Evolutionary conservation across 352 stramenopile species (phyloP).

Genomic region (Pythium guiyangense): DNA sequence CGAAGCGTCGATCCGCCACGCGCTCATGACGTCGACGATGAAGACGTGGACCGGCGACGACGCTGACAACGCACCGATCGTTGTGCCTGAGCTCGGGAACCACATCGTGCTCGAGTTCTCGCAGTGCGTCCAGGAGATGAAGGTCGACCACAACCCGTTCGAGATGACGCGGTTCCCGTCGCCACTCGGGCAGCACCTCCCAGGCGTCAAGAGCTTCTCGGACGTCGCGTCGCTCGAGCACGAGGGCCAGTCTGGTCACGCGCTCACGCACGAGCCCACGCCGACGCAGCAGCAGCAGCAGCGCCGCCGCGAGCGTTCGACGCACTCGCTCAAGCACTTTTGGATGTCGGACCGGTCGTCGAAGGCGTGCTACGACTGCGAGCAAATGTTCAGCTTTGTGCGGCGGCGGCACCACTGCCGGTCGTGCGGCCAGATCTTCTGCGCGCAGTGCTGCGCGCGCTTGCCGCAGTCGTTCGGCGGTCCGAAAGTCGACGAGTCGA

Average conservation of each 20-base stretch:
- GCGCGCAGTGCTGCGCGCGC: slow-evolving; percentile 70
- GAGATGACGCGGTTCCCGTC: slow-evolving; percentile 73
- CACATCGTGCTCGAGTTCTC: slow-evolving; percentile 51
- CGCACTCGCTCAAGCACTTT: slow-evolving; percentile 80
- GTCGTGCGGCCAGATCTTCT: slow-evolving; percentile 86
- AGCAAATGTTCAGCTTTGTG: slow-evolving; percentile 82
- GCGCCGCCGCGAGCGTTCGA: slow-evolving; percentile 36
- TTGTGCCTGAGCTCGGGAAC: slow-evolving; percentile 26
- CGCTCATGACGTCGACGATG: slow-evolving; percentile 17
- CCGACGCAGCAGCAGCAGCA: slow-evolving; percentile 2
- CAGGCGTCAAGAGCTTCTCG: slow-evolving; percentile 50
- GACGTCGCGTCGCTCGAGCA: slow-evolving; percentile 11
- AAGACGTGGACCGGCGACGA: slow-evolving; percentile 7
- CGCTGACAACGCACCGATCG: slow-evolving; percentile 7
- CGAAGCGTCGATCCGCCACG: slow-evolving; percentile 30
- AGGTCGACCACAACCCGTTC: slow-evolving; percentile 62
- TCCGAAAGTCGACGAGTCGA: slow-evolving; percentile 73
- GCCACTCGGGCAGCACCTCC: slow-evolving; percentile 55
- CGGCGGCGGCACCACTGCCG: slow-evolving; percentile 75
- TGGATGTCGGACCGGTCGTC: slow-evolving; percentile 88
- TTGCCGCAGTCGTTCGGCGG: slow-evolving; percentile 76
- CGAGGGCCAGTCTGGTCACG: not conserved
- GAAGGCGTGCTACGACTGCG: slow-evolving; percentile 82
- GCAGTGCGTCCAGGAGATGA: slow-evolving; percentile 59
- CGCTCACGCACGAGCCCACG: not conserved